Conservation (phyloP, 148 eudicot genomes). For the Suaeda aralocaspica region DNA sequence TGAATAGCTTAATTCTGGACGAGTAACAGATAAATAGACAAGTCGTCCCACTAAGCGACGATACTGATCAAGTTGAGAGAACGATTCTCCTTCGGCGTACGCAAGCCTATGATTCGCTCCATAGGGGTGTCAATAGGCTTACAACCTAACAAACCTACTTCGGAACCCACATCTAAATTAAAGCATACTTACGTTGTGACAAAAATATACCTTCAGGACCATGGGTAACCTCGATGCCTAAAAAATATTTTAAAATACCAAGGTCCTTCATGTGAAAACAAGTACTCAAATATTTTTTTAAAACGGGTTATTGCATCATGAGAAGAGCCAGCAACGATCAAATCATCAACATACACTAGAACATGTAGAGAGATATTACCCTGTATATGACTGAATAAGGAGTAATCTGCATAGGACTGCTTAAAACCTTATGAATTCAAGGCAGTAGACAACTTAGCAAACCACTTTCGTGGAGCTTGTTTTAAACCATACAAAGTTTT, state of each 20-base stretch:
- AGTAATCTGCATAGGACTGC: not conserved
- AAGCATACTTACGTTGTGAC: not conserved
- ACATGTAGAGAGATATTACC: not conserved
- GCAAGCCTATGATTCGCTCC: too few relatives aligned
- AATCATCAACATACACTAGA: not conserved
- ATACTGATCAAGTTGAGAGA: too few relatives aligned
- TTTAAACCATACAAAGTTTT: not conserved
- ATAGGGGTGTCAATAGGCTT: too few relatives aligned
- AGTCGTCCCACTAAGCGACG: not conserved
- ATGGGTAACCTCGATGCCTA: too few relatives aligned
- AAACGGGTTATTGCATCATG: not conserved
- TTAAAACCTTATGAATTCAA: too few relatives aligned
- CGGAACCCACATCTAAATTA: not conserved
- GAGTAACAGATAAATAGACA: not conserved
- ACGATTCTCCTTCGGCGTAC: too few relatives aligned
- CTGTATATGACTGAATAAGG: not conserved
- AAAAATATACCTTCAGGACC: not conserved
- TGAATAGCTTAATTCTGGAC: not conserved
- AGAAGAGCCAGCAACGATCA: not conserved
- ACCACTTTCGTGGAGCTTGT: not conserved
- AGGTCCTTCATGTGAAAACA: too few relatives aligned
- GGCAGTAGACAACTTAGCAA: not conserved
- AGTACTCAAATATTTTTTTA: too few relatives aligned
- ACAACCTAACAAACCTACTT: not conserved
- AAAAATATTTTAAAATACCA: too few relatives aligned